Percentiles rank a stretch among this genome's conserved stretches.
These are phyloP conservation scores for Ogataea sp. DNA, from an alignment of 805 yeast genomes.

Conservation along the genomic window DNA sequence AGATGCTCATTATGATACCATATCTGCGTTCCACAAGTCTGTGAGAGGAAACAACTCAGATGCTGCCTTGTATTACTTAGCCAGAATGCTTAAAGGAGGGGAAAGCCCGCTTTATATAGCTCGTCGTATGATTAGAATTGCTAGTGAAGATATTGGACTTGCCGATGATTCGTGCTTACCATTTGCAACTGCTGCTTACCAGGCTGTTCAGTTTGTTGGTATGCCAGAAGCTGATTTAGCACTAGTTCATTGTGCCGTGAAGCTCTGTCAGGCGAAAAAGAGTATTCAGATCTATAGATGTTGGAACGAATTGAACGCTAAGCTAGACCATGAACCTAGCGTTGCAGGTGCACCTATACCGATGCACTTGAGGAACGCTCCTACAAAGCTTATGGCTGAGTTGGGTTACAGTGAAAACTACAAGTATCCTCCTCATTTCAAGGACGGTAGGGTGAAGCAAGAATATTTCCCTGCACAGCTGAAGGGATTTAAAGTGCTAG, in stretches of 20 bases:
- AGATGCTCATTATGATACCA: slow-evolving; percentile 90
- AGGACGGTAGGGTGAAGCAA: slow-evolving; percentile 67
- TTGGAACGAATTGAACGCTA: slow-evolving; percentile 55
- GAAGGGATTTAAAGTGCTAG: slow-evolving; percentile 40
- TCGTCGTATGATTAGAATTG: slow-evolving; percentile 87
- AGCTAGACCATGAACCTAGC: slow-evolving; percentile 49
- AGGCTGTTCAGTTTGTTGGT: slow-evolving; percentile 84
- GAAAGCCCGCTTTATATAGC: slow-evolving; percentile 89
- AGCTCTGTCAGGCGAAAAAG: slow-evolving; percentile 77
- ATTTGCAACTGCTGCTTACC: slow-evolving; percentile 77
- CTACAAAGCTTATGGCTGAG: slow-evolving; percentile 84
- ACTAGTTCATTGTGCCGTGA: slow-evolving; percentile 89
- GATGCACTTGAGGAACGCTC: slow-evolving; percentile 86
- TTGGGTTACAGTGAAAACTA: slow-evolving; percentile 79
- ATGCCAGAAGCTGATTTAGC: slow-evolving; percentile 90
- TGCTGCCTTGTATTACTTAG: slow-evolving; percentile 83
- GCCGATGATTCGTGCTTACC: slow-evolving; percentile 80
- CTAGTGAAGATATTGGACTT: slow-evolving; percentile 90
- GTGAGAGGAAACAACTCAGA: slow-evolving; percentile 85
- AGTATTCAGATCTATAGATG: slow-evolving; percentile 83
- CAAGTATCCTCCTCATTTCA: slow-evolving; percentile 80
- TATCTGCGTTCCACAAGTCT: slow-evolving; percentile 91
- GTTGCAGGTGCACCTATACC: slow-evolving; percentile 62
- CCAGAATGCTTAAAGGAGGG: slow-evolving; percentile 85
- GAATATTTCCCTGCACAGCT: slow-evolving; percentile 65